A percentile compares a stretch with the other conserved stretches of the same genome.
These are phyloP conservation scores for Pythium scleroteichum DNA, from an alignment of 352 stramenopile species.

Conservation along the genomic window DNA sequence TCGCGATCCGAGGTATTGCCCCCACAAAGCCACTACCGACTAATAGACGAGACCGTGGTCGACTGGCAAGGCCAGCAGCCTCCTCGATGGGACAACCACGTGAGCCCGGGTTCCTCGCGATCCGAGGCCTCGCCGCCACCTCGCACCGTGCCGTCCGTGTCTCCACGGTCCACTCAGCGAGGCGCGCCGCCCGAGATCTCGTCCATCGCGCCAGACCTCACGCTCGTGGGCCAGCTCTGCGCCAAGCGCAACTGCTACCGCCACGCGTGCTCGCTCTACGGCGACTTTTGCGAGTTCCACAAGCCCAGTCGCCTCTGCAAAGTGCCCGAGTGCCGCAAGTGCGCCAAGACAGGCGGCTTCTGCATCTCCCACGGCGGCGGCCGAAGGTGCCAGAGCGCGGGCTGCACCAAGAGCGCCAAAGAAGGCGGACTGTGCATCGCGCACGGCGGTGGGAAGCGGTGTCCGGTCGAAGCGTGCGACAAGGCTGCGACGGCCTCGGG, in stretches of 20 bases:
- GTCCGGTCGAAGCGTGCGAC: slow-evolving; percentile 39
- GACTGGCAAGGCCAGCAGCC: too few species aligned
- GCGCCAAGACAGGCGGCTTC: slow-evolving; percentile 61
- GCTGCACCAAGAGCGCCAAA: slow-evolving; percentile 76
- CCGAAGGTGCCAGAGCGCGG: slow-evolving; percentile 53
- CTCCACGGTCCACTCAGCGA: neutral
- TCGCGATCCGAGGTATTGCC: too few species aligned
- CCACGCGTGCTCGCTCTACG: slow-evolving; percentile 33
- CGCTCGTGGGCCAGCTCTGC: slow-evolving; percentile 37
- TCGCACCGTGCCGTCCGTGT: neutral
- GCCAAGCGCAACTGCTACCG: slow-evolving; percentile 69
- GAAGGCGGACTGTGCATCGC: slow-evolving; percentile 62
- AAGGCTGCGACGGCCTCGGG: slow-evolving; percentile 57
- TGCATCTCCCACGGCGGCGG: slow-evolving; percentile 82
- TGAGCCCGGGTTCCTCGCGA: neutral
- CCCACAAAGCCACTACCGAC: too few species aligned
- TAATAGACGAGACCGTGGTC: too few species aligned
- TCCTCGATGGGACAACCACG: too few species aligned
- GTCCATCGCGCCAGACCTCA: slow-evolving; percentile 13
- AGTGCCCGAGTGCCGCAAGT: slow-evolving; percentile 56
- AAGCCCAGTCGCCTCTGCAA: slow-evolving; percentile 70
- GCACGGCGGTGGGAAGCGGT: slow-evolving; percentile 61
- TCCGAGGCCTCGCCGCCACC: neutral
- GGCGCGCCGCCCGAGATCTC: neutral
- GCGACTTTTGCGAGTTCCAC: slow-evolving; percentile 63